These are phyloP conservation scores for Sergeia podlipaevii DNA, from an alignment of 208 protist species.

Conservation along the genomic window DNA sequence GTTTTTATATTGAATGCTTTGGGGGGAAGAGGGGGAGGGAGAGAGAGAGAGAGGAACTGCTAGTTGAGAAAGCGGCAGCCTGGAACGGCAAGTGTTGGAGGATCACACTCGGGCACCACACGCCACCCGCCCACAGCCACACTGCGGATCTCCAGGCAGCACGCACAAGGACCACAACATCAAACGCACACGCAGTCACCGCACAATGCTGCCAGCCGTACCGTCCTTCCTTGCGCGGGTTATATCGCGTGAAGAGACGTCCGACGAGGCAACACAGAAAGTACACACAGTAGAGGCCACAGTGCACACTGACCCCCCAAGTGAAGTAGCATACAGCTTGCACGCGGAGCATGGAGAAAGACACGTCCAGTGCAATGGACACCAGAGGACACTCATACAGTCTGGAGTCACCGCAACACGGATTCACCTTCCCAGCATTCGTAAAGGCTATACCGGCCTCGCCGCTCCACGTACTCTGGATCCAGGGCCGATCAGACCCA, in stretches of 20 bases:
- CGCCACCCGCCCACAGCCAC: conserved; percentile 47
- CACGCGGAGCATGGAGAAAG: conserved; percentile 39
- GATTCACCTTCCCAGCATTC: conserved; percentile 65
- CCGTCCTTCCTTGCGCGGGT: conserved; percentile 77
- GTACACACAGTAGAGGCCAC: conserved; percentile 72
- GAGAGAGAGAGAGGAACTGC: not conserved
- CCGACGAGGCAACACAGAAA: conserved; percentile 52
- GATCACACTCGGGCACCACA: conserved; percentile 40
- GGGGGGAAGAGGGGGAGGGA: not conserved
- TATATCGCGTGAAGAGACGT: conserved; percentile 80
- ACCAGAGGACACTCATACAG: conserved; percentile 28
- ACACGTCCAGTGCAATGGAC: conserved; percentile 53
- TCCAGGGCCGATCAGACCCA: conserved; percentile 55
- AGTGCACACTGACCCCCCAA: conserved; percentile 54
- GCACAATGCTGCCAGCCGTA: conserved; percentile 63
- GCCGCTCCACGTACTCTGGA: conserved; percentile 65
- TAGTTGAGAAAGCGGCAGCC: conserved; percentile 58
- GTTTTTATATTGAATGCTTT: not conserved
- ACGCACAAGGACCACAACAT: conserved; percentile 64
- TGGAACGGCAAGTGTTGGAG: conserved; percentile 35
- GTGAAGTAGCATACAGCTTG: conserved; percentile 71
- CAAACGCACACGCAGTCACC: conserved; percentile 69
- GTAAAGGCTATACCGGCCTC: conserved; percentile 62
- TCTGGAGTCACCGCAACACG: conserved; percentile 74
- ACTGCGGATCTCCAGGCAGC: conserved; percentile 75